Evolutionary conservation across 192 early-diverging fungal species (phyloP), one percentile per base, ranked within the genome.

Genomic region (Mortierella claussenii): DNA sequence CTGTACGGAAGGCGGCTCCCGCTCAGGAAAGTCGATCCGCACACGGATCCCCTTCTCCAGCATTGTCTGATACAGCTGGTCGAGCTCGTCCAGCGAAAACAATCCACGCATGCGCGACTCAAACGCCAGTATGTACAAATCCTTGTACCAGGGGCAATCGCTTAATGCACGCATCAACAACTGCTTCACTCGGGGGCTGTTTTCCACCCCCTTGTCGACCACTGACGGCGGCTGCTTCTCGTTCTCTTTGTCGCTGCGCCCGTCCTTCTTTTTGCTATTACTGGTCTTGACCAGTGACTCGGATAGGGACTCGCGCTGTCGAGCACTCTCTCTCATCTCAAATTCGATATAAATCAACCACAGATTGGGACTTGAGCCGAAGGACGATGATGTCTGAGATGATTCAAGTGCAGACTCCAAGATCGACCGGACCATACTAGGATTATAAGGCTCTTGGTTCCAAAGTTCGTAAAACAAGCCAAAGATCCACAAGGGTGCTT

Each of bases 331-430:
- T 12, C 73, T 58, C 28, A 76, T 4, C 46, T 76, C 73, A 3
- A 76, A 65, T 33, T 76, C 73, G 12, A 76, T 66, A 50, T 76
- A 76, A 28, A 76, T 67, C 32, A 76, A 24, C 73, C 73, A 76
- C 27, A 76, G 47, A 3, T 24, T 67, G 1, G 73, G 73, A 55
- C 73, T 76, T 7, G 73, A 76, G 47, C 45, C 50, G 46, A 57
- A 67, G 15, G 64, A 76, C 9, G 34, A 23, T 2, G 58, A 32
- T 8, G 42, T 66, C 31, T 7, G 13, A 40, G 64, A 55, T 3
- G 73, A 67, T 7, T 67, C 73, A 27, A 76, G 53, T 20, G 59
- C 64, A 2, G 58, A 56, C n/a, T 76, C 73, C 17, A 76, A 53
- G 7, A 76, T 15, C 18, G 73, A 57, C 20, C 69, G 69, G 12